Evolutionary conservation across 306 rosid species (phyloP).

Genomic region (Abrus precatorius): DNA sequence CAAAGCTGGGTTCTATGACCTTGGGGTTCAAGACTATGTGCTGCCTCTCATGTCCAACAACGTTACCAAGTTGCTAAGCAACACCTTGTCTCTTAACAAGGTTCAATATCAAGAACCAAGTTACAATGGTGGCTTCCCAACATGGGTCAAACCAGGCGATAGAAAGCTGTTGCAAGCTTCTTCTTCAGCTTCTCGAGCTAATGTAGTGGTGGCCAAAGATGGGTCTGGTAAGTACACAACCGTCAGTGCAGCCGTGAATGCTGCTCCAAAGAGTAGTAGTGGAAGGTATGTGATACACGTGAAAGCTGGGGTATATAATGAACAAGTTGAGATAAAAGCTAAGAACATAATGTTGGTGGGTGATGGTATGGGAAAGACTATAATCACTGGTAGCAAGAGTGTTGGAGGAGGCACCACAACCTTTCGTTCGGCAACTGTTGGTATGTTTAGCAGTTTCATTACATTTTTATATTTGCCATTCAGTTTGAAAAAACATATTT

Average conservation of each 20-base stretch:
- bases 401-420: constrained; percentile 84
- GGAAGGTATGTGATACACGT: constrained; percentile 76
- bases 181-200: constrained; percentile 50
- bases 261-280: constrained; percentile 51
- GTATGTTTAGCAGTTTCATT: constrained; percentile 42
- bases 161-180: constrained; percentile 64
- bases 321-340: constrained; percentile 61
- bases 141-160: constrained; percentile 73
- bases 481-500: neutral
- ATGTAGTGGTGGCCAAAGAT: constrained; percentile 69
- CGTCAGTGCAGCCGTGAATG: constrained; percentile 56
- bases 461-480: too few species aligned
- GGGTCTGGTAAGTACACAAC: constrained; percentile 71
- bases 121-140: constrained; percentile 62
- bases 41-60: constrained; percentile 65
- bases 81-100: constrained; percentile 68
- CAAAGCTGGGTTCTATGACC: constrained; percentile 60
- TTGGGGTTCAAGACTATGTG: constrained; percentile 58
- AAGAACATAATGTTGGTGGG: constrained; percentile 73
- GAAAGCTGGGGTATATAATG: constrained; percentile 70
- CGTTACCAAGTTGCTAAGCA: constrained; percentile 68
- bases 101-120: constrained; percentile 42
- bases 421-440: constrained; percentile 75
- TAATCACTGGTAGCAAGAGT: constrained; percentile 76
- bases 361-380: constrained; percentile 76